phyloP scores from a whole-genome alignment of 192 early-diverging fungal species.

The Kickxella alabastrina region DNA sequence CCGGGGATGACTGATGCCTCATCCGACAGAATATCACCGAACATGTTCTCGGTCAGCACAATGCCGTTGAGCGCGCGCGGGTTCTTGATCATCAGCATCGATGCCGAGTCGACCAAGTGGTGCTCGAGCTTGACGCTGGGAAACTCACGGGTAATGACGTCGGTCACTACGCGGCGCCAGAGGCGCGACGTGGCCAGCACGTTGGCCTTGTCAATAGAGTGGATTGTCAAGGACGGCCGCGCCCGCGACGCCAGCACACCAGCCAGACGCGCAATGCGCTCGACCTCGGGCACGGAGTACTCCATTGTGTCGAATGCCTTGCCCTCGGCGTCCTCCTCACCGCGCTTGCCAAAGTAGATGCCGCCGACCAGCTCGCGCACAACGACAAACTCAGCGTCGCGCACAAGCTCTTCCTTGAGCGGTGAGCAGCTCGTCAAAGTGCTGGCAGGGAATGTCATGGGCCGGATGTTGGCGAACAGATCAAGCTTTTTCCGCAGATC shows the following conservation, averaged over 20 bases:
- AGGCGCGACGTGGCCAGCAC: constrained; percentile 96
- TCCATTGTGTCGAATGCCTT: constrained; percentile 90
- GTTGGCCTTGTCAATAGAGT: constrained; percentile 98
- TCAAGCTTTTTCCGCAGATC: constrained; percentile 89
- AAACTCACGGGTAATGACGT: constrained; percentile 84
- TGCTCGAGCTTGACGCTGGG: constrained; percentile 82
- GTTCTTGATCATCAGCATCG: constrained; percentile 95
- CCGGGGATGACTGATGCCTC: constrained; percentile 96
- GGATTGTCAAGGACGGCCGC: constrained; percentile 80
- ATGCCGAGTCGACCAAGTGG: constrained; percentile 94
- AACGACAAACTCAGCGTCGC: constrained; percentile 88
- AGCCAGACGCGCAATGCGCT: constrained; percentile 94
- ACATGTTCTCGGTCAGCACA: constrained; percentile 98
- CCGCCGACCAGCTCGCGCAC: constrained; percentile 95
- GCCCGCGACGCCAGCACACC: constrained; percentile 75
- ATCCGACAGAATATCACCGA: constrained; percentile 97
- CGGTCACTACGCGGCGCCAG: constrained; percentile 91
- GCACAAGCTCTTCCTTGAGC: constrained; percentile 84
- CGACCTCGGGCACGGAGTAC: constrained; percentile 86
- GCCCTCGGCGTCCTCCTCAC: constrained; percentile 80
- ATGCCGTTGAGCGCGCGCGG: constrained; percentile 90
- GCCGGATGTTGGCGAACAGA: constrained; percentile 95
- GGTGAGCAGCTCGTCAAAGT: constrained; percentile 80
- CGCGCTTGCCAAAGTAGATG: constrained; percentile 94
- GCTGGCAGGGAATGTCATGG: constrained; percentile 86